Evolutionary conservation across 371 early-diverging fungal species (phyloP).

Genomic region (Rhizopus arrhizus): DNA sequence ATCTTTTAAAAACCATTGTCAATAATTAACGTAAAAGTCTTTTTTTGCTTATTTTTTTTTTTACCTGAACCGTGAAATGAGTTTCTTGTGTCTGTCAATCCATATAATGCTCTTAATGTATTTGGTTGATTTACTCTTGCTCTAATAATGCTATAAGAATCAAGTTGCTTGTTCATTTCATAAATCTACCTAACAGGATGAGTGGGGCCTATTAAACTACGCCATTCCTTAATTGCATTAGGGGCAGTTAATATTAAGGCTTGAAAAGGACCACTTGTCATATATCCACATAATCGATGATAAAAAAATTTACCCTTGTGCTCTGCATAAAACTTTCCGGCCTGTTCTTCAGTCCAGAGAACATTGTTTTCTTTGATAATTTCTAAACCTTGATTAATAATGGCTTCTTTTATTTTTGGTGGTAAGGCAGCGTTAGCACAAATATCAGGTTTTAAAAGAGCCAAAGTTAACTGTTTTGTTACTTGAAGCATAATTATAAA

Average conservation of each 20-base stretch:
- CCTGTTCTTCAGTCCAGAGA: slow-evolving; percentile 65
- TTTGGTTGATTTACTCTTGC: slow-evolving; percentile 63
- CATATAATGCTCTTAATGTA: slow-evolving; percentile 72
- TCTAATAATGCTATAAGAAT: not conserved
- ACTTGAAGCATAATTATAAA: slow-evolving; percentile 1
- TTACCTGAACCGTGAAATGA: slow-evolving; percentile 43
- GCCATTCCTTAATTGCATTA: slow-evolving; percentile 67
- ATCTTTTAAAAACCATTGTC: slow-evolving; percentile 36
- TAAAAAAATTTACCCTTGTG: slow-evolving; percentile 71
- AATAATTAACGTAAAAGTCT: not conserved
- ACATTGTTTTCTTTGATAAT: slow-evolving; percentile 52
- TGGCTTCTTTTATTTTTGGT: slow-evolving; percentile 42
- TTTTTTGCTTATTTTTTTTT: not conserved
- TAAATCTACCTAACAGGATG: slow-evolving; percentile 49
- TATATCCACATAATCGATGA: slow-evolving; percentile 68
- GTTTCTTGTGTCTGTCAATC: slow-evolving; percentile 81
- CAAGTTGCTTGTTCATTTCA: not conserved
- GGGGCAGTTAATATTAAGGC: slow-evolving; percentile 61
- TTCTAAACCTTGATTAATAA: slow-evolving; percentile 46
- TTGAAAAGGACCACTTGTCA: slow-evolving; percentile 71
- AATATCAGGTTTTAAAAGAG: slow-evolving; percentile 78
- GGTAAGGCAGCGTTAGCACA: slow-evolving; percentile 61
- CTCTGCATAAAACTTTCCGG: slow-evolving; percentile 66
- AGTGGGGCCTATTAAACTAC: slow-evolving; percentile 68
- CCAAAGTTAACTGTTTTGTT: slow-evolving; percentile 62